phyloP scores from a whole-genome alignment of 805 yeast genomes.

The Barnettozyma botsteinii region DNA sequence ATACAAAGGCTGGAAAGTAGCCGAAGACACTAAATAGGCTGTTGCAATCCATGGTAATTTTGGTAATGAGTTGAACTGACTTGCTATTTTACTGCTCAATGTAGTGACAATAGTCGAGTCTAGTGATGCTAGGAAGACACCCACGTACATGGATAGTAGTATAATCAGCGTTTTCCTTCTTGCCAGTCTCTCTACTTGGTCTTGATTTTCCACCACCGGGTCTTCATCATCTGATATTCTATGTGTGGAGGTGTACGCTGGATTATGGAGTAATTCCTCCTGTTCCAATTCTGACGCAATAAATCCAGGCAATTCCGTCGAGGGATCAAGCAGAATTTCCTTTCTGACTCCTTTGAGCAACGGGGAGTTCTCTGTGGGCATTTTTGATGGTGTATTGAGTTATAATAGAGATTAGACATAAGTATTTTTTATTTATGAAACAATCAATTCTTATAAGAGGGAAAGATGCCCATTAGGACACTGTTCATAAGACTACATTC shows the following conservation, averaged over 20 bases:
- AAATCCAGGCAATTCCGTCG: conserved; percentile 30
- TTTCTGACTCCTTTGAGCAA: conserved; percentile 17
- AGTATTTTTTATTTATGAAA: no score
- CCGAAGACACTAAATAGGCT: conserved; percentile 58
- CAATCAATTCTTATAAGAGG: no score
- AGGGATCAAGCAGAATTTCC: conserved; percentile 25
- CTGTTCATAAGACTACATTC: no score
- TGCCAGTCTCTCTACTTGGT: conserved; percentile 8
- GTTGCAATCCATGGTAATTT: conserved; percentile 72
- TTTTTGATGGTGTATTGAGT: background rate
- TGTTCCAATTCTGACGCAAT: conserved; percentile 30
- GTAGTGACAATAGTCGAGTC: conserved; percentile 69
- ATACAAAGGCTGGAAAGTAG: conserved; percentile 69
- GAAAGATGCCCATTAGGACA: no score
- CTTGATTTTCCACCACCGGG: background rate
- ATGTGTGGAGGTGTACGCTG: conserved; percentile 13
- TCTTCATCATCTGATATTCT: conserved; percentile 6
- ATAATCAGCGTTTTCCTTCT: conserved; percentile 27
- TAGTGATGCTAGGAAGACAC: conserved; percentile 55
- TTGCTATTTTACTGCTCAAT: conserved; percentile 56
- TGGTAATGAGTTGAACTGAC: conserved; percentile 59
- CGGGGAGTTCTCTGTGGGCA: conserved; percentile 15
- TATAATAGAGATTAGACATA: no score
- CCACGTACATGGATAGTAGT: conserved; percentile 37
- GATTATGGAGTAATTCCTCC: conserved; percentile 22